Base-by-base conservation (phyloP, 371 early-diverging fungal species). In the Mucor velutinosus region DNA sequence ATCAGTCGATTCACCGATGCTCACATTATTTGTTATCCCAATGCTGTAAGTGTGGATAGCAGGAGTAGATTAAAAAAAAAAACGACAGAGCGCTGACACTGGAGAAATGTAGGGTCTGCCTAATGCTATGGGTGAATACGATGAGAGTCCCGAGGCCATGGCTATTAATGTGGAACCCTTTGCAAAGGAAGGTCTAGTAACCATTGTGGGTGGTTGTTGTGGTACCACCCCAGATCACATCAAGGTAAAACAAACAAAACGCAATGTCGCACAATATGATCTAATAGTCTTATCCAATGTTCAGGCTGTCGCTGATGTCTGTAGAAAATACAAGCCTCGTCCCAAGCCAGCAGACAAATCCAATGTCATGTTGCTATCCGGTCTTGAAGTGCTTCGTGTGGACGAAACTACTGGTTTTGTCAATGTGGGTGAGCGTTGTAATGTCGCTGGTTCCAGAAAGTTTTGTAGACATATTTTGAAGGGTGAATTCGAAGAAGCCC, bases 131-230 rank as follows among this genome's bases (percentile, higher is more conserved):
- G 94, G 93, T 76, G 92, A 91, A 69, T 94, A 94, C 73, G 97
- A 97, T 71, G 93, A 97, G 80, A 83, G 87, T 19, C 95, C 97
- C 12, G 92, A 83, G 56, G 83, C 78, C 25, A 97, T 96, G 97
- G 94, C 95, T 2, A 82, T 78, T 37, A 85, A 91, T 57, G 92
- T 97, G 25, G 86, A 84, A 33, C 89, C 87, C 14, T 97, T 96
- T 83, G 96, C 96, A 23, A 82, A 89, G 63, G 93, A 94, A 53
- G 96, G 96, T 17, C 83, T 97, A 19, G 85, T 97, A 29, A 96
- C 95, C 67, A 95, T 97, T 79, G 85, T 97, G 21, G 97, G 97
- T 65, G 97, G 97, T 39, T 97, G 97, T 86, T 97, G 97, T 77
- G 97, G 97, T 76, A 95, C 97, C 23, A 95, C 97, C 4, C 97